These are phyloP conservation scores for Suhomyces prunicola DNA, from an alignment of 805 yeast genomes.

Conservation along the genomic window DNA sequence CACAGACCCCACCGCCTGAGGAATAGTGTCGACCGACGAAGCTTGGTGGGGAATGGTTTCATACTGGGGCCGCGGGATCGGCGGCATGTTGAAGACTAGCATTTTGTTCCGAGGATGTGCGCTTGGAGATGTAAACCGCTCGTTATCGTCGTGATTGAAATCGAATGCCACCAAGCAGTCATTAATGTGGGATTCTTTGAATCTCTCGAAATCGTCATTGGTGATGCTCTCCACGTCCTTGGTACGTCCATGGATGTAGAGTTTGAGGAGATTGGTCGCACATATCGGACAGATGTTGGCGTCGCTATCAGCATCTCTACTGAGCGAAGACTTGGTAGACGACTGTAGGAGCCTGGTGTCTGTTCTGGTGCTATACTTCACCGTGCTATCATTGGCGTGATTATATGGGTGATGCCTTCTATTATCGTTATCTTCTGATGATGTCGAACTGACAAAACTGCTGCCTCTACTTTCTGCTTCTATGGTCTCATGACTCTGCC, in stretches of 20 bases:
- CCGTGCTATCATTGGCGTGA: slow-evolving; percentile 12
- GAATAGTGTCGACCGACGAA: slow-evolving; percentile 16
- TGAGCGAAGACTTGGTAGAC: slow-evolving; percentile 18
- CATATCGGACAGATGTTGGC: slow-evolving; percentile 41
- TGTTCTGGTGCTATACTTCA: slow-evolving; percentile 19
- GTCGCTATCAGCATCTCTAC: slow-evolving; percentile 26
- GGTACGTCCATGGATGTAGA: slow-evolving; percentile 16
- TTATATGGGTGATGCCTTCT: slow-evolving; percentile 4
- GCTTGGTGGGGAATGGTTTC: slow-evolving; percentile 25
- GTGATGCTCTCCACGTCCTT: slow-evolving; percentile 10
- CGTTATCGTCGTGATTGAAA: slow-evolving; percentile 53
- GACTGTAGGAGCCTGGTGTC: slow-evolving; percentile 17
- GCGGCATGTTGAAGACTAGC: slow-evolving; percentile 70
- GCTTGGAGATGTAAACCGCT: slow-evolving; percentile 36
- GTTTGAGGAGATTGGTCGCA: slow-evolving; percentile 26
- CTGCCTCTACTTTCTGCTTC: background rate
- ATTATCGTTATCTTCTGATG: background rate
- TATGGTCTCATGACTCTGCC: background rate
- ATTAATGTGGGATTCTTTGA: slow-evolving; percentile 64
- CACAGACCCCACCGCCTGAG: slow-evolving; percentile 17
- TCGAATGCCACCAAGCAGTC: slow-evolving; percentile 69
- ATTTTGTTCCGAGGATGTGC: slow-evolving; percentile 60
- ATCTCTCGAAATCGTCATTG: slow-evolving; percentile 32
- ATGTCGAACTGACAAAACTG: background rate
- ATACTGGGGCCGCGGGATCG: slow-evolving; percentile 40